Evolutionary conservation across 805 yeast species (phyloP), one percentile per base, ranked within the genome.

Genomic region (Cyberlindnera bimundalis): DNA sequence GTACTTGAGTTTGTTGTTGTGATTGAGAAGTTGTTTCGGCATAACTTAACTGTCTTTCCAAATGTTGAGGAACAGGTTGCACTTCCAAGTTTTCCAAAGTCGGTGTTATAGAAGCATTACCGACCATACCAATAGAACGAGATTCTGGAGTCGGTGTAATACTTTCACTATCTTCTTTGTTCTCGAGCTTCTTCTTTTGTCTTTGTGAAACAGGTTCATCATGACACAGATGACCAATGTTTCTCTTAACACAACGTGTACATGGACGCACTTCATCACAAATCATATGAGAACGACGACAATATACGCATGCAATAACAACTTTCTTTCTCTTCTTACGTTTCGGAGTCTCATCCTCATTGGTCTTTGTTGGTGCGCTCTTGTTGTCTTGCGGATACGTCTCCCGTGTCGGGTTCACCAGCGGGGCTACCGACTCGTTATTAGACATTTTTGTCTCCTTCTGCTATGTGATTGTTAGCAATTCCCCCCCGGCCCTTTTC

Each of bases 211-310:
- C 56, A 1, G 61, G 61, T 30, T 57, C 59, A 37, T 57, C 61
- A 33, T 54, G 60, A 56, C 98, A 90, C 23, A 90, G 63, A 61
- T 89, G 96, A 4, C 93, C 90, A 34, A 90, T 91, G 29, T 85
- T 85, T 51, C 97, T 69, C 61, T 84, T 86, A 9, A 90, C 70
- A 62, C 98, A 90, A 31, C 96, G 70, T 37, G 79, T 75, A 55
- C 96, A 86, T 6, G 93, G 81, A 47, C 65, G 72, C 79, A 53
- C 87, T 30, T 80, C 83, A 60, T 89, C 96, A 64, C 98, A 90
- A 23, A 88, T 84, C 90, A 90, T 86, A 60, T 90, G 98, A 0
- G 96, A 86, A 40, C 98, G 69, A 29, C 96, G 76, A 59, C 97
- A 90, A 57, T 85, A 90, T 1, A 90, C 84, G 64, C 98, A 90